phyloP scores from a whole-genome alignment of 352 stramenopile species.

The Globisporangium splendens region DNA sequence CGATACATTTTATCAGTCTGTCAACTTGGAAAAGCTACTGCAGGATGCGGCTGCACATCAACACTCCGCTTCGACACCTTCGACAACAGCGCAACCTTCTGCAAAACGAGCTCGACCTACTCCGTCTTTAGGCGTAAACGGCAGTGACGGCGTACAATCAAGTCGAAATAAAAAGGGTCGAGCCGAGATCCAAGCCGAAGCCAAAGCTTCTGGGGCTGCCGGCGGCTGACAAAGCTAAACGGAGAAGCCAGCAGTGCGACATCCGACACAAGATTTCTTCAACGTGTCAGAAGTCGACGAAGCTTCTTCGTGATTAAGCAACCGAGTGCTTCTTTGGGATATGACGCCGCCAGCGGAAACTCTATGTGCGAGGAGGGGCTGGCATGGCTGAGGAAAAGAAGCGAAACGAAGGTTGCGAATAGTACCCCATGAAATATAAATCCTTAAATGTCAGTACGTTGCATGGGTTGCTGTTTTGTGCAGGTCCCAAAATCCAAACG shows the following conservation, averaged over 20 bases:
- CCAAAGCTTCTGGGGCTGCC: conserved; percentile 27
- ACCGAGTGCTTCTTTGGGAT: conserved; percentile 13
- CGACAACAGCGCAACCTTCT: not conserved
- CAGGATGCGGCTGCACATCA: conserved; percentile 24
- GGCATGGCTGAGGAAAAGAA: conserved; percentile 24
- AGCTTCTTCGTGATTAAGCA: conserved; percentile 6
- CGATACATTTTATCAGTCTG: conserved; percentile 29
- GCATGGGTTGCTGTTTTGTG: conserved; percentile 4
- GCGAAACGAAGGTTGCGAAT: not conserved
- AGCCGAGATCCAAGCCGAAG: conserved; percentile 35
- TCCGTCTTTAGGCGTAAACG: too few species aligned
- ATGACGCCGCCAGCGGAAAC: conserved; percentile 41
- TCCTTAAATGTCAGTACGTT: too few species aligned
- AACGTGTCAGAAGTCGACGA: not conserved
- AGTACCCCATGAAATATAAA: too few species aligned
- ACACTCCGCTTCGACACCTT: not conserved
- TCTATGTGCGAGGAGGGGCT: conserved; percentile 18
- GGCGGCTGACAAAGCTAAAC: conserved; percentile 21
- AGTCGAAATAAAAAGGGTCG: conserved; percentile 21
- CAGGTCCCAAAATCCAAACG: not conserved
- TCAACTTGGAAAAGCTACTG: conserved; percentile 39
- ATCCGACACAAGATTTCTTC: too few species aligned
- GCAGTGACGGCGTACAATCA: too few species aligned
- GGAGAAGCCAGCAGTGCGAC: conserved; percentile 1
- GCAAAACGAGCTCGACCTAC: not conserved